Evolutionary conservation across 345 rosid genomes (phyloP), one percentile per base, ranked within the genome.

Genomic region (Linum lewisii): DNA sequence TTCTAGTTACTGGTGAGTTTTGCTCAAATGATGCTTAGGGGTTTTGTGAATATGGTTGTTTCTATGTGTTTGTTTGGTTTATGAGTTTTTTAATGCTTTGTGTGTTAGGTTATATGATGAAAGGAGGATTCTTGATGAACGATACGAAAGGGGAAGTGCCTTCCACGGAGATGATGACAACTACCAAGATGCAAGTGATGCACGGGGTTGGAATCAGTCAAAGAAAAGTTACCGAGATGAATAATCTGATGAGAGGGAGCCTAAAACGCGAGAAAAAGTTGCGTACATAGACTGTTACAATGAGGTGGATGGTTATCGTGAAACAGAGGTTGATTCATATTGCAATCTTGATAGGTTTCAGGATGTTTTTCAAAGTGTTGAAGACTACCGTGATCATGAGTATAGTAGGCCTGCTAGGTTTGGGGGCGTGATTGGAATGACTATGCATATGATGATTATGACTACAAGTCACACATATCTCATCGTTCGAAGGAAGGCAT

Each of bases 1-100:
- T 69, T 86, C 86, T 62, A 84, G 77, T 66, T 79, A 72, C 70
- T 79, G 96, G 99, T 93, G 73, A 84, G 99, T 86, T 60, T 69
- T 63, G 38, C 25, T n/a, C n/a, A n/a, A n/a, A n/a, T n/a, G 6
- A 58, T 52, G 34, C 34, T 1, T 29, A 29, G 34, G 34, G 7
- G 57, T 49, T 21, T 22, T 67, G 44, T 22, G 38, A 32, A 54
- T n/a, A n/a, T n/a, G n/a, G n/a, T n/a, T n/a, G n/a, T n/a, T n/a
- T n/a, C n/a, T n/a, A n/a, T n/a, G n/a, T 49, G 6, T n/a, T n/a
- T n/a, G 24, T 29, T 36, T 24, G 13, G 22, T 34, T 26, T 54
- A 21, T 60, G 57, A 16, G 8, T 25, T 58, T 47, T 54, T 60
- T 64, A 61, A 21, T 24, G 42, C 54, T 32, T 68, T 23, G 51